phyloP scores from a whole-genome alignment of 306 rosid species.

The Chamaecrista fasciculata region DNA sequence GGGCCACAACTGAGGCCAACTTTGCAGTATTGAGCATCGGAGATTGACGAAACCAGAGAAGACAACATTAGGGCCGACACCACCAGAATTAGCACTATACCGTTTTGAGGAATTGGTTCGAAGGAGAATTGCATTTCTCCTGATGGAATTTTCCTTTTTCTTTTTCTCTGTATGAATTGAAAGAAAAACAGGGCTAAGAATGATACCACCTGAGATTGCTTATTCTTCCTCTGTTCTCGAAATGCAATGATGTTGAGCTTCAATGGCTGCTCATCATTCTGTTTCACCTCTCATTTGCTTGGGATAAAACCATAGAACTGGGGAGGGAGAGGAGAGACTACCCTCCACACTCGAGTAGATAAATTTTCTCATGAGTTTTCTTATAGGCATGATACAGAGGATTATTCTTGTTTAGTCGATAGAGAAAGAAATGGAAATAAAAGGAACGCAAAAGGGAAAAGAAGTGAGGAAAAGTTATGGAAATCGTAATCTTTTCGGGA shows the following conservation, averaged over 20 bases:
- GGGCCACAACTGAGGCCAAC: conserved; percentile 37
- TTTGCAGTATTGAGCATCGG: not conserved
- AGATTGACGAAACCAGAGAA: not conserved
- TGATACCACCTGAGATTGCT: not conserved
- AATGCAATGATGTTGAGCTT: not conserved
- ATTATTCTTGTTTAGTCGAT: not conserved
- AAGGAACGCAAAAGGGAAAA: too few relatives aligned
- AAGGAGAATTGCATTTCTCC: conserved; percentile 27
- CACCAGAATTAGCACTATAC: conserved; percentile 10
- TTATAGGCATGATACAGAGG: not conserved
- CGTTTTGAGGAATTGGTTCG: not conserved
- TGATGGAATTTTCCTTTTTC: not conserved
- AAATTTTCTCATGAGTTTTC: conserved; percentile 1
- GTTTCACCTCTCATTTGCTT: not conserved
- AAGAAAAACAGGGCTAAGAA: not conserved
- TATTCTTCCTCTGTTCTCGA: not conserved
- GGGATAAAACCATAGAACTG: not conserved
- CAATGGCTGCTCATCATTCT: not conserved
- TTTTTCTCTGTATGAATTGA: not conserved
- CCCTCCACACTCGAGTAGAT: not conserved
- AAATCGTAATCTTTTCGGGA: too few relatives aligned
- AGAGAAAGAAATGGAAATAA: not conserved
- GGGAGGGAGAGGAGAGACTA: conserved; percentile 5
- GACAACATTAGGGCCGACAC: not conserved
- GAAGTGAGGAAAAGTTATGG: too few relatives aligned